These are phyloP conservation scores for Parathielavia hyrcaniae DNA, from an alignment of 495 filamentous ascomycete genomes.

Conservation along the genomic window DNA sequence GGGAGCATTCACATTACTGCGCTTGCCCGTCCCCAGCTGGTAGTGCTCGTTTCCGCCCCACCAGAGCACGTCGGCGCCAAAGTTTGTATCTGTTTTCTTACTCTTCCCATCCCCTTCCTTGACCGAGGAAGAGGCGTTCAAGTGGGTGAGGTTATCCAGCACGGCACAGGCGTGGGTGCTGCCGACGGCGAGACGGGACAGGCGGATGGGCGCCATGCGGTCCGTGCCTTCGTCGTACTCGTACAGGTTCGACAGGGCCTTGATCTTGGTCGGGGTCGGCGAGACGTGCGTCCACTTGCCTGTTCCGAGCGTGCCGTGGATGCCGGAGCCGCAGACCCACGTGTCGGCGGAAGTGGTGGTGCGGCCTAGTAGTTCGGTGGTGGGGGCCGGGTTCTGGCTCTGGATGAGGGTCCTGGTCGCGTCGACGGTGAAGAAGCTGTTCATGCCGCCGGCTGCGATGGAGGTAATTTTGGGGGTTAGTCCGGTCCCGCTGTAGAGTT, in stretches of 20 bases:
- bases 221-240: constrained; percentile 76
- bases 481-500: constrained; percentile 60
- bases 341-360: constrained; percentile 62
- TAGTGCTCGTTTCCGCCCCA: constrained; percentile 94
- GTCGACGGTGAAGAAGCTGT: constrained; percentile 82
- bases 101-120: constrained; percentile 31
- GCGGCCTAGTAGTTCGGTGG: constrained; percentile 39
- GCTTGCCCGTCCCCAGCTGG: constrained; percentile 84
- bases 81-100: constrained; percentile 59
- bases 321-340: constrained; percentile 80
- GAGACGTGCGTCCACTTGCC: constrained; percentile 90
- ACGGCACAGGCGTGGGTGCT: constrained; percentile 72
- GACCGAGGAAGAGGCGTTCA: constrained; percentile 45
- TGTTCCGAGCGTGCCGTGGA: constrained; percentile 74
- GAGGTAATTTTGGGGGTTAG: constrained; percentile 57
- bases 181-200: constrained; percentile 65
- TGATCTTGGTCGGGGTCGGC: constrained; percentile 70
- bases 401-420: constrained; percentile 44
- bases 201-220: constrained; percentile 65
- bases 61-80: constrained; percentile 78
- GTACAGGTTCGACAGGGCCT: constrained; percentile 68
- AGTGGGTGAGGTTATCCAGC: constrained; percentile 68
- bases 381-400: no score
- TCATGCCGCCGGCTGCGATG: constrained; percentile 77
- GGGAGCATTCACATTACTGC: constrained; percentile 69